phyloP scores from a whole-genome alignment of 1,284 basidiomycete species.

The Sporisorium sorghi region DNA sequence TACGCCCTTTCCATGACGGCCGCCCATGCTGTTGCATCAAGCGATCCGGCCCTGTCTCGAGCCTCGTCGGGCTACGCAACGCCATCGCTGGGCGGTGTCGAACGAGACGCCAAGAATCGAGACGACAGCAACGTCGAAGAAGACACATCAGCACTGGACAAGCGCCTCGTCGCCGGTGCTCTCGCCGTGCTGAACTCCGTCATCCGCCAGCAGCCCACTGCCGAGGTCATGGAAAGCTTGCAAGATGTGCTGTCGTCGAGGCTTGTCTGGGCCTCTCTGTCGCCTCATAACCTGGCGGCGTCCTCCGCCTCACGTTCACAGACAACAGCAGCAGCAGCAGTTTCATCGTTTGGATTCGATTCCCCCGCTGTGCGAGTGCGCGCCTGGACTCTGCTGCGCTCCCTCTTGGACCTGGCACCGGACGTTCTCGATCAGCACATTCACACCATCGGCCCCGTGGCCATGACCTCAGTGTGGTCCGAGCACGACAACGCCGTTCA shows the following conservation, averaged over 20 bases:
- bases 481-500: conserved; percentile 62
- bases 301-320: conserved; percentile 9
- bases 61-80: conserved; percentile 39
- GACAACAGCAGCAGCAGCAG: conserved; percentile 1
- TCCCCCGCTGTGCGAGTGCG: conserved; percentile 54
- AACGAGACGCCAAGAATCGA: conserved; percentile 65
- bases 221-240: conserved; percentile 33
- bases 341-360: conserved; percentile 48
- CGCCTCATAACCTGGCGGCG: conserved; percentile 27
- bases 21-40: conserved; percentile 37
- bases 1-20: conserved; percentile 49
- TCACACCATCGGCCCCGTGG: conserved; percentile 40
- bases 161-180: conserved; percentile 62
- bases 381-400: conserved; percentile 56
- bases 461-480: conserved; percentile 58
- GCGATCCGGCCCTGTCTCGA: conserved; percentile 28
- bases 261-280: conserved; percentile 54
- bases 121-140: conserved; percentile 68
- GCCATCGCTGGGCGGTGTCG: conserved; percentile 24
- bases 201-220: conserved; percentile 17
- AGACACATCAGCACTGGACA: conserved; percentile 60
- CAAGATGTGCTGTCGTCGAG: conserved; percentile 44
- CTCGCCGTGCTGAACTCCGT: conserved; percentile 54
- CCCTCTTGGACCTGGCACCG: conserved; percentile 22
- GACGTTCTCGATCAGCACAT: conserved; percentile 39